Percentiles rank a stretch among this genome's conserved stretches.
These are phyloP conservation scores for Chaetomiaceae sp. DNA, from an alignment of 2,329 filamentous ascomycete species.

Conservation along the genomic window DNA sequence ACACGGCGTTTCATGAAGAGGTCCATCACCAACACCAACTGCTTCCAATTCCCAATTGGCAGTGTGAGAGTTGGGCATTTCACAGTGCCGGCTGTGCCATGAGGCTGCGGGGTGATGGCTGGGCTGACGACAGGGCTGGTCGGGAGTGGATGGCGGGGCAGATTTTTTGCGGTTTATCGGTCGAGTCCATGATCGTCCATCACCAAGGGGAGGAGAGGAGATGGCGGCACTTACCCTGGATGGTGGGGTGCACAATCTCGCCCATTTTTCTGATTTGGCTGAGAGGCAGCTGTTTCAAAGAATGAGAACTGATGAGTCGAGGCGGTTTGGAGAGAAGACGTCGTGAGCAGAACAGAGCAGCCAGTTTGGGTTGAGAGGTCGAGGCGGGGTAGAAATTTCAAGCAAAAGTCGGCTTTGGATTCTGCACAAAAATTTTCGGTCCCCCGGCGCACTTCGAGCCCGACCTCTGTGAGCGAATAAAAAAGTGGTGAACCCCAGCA, in stretches of 20 bases:
- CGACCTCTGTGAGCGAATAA: slow-evolving; percentile 25
- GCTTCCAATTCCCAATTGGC: background rate
- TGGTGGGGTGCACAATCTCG: slow-evolving; percentile 54
- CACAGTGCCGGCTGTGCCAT: background rate
- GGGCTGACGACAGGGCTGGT: slow-evolving; percentile 9
- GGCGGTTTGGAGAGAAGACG: slow-evolving; percentile 15
- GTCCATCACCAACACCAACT: background rate
- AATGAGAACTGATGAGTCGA: slow-evolving; percentile 5
- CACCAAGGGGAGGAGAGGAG: background rate
- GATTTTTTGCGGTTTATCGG: background rate
- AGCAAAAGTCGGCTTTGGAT: background rate
- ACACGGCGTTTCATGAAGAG: background rate
- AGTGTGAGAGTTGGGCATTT: background rate
- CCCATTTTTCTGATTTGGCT: slow-evolving; percentile 39
- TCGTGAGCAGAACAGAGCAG: slow-evolving; percentile 19
- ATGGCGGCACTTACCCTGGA: slow-evolving; percentile 46
- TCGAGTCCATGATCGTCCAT: background rate
- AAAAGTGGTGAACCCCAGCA: slow-evolving; percentile 18
- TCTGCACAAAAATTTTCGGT: slow-evolving; percentile 15
- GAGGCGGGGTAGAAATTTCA: slow-evolving; percentile 15
- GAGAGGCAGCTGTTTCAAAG: slow-evolving; percentile 8
- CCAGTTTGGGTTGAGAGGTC: slow-evolving; percentile 21
- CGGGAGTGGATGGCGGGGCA: slow-evolving; percentile 25
- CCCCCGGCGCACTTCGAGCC: background rate
- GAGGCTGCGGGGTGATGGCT: background rate